Evolutionary conservation across 2,329 filamentous ascomycete genomes (phyloP), one percentile per base, ranked within the genome.

Genomic region (Fusarium mundagurra): DNA sequence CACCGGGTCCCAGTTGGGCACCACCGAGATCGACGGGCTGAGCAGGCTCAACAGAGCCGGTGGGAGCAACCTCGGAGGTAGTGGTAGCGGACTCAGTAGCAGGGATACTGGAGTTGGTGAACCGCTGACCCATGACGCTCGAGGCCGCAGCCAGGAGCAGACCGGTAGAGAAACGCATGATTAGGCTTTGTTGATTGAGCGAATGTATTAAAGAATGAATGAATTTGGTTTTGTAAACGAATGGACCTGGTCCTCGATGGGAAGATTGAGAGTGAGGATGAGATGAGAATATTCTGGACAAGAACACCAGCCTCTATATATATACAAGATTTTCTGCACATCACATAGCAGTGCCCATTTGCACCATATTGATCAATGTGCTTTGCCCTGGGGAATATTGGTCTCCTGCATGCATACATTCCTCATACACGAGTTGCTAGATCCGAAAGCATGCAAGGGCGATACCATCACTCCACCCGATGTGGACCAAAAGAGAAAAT

Each of bases 381-480:
- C 5, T 34, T 33, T 36, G 34, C 24, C 29, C 53, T 39, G 31
- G 47, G 31, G 63, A 55, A 39, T 61, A 45, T 43, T 27, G 50
- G 9, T n/a, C 59, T 64, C 69, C 43, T 73, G 39, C 57, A 63
- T 57, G 53, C 61, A 34, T 44, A 43, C 68, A 74, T 74, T 75
- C 72, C 72, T 31, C 12, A 14, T 17, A 11, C 14, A 11, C 27
- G 48, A n/a, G 38, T 27, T 54, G 58, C 64, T 60, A 51, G 39
- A 39, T 18, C 55, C 61, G 70, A 58, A 73, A 63, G 41, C 65
- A 74, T 73, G 72, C 72, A 73, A 73, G 72, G 72, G 72, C 47
- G 50, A 16, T 27, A 44, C 13, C 29, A 29, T 43, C 55, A 38
- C 54, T 41, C 54, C 64, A 54, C 67, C 51, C 11, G 16, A 7